Evolutionary conservation across 257 asterid species (phyloP), one percentile per base, ranked within the genome.

Genomic region (Solanum lignicaule): DNA sequence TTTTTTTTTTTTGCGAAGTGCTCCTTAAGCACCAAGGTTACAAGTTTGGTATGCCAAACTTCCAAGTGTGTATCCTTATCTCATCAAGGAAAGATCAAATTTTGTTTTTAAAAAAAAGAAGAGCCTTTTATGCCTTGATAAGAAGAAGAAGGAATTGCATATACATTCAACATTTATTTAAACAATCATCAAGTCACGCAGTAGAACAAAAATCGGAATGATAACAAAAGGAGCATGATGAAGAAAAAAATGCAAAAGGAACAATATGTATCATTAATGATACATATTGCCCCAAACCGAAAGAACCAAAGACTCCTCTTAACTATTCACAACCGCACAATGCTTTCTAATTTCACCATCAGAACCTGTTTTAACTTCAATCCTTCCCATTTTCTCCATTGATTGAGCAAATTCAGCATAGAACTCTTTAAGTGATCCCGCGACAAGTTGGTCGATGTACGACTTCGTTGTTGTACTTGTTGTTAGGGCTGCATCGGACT

Each of bases 311-410:
- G 2, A 33, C 0, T 3, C 20, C 35, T 62, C 32, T 55, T 39
- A 91, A 39, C 93, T 91, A 87, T 95, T 95, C 12, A 92, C 97
- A 48, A 91, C 71, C 3, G 98, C 95, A 91, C 98, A 95, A 20
- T 89, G 92, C 78, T 62, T 95, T 76, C 98, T 85, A 78, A 95
- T 91, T 83, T 95, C 94, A 7, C 98, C 98, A 4, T 85, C 60
- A 7, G 94, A 41, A 23, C 97, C 97, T 0, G 97, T 94, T 74
- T 91, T 90, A 0, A 94, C 97, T 18, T 88, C 92, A 43, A 94
- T 78, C 5, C 87, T 87, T 2, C 95, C 95, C 98, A 94, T 92
- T 88, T 95, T 95, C 91, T 92, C 98, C 98, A 95, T 94, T 0
- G 98, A 91, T 14, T 78, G 21, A 0, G 95, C 94, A 73, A 95